Evolutionary conservation across 1,284 basidiomycete genomes (phyloP), one percentile per base, ranked within the genome.

Genomic region (Sanghuangporus sanghuang): DNA sequence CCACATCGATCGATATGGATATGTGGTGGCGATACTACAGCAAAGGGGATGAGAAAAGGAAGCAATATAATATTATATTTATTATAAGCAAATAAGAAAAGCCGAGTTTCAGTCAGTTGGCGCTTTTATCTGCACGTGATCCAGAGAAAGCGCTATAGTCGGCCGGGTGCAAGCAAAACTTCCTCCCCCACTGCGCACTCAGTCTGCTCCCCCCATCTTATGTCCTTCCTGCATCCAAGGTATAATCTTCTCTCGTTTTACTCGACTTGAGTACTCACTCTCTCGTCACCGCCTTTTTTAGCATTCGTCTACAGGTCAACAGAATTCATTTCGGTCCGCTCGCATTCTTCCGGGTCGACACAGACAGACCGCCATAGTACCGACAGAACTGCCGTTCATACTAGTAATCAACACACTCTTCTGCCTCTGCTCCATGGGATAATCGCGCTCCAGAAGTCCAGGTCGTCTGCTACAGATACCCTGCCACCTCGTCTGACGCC

Each of bases 361-460:
- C 82, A 66, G 88, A 92, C 81, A 79, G 86, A 68, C 89, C 89
- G 73, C 89, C 90, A 83, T 91, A 86, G 82, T 75, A 73, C 74
- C 71, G 57, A 23, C 64, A 61, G 59, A 64, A 44, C 52, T 52
- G 42, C 64, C 55, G 57, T 62, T 52, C 14, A 42, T 57, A 59
- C 56, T 59, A 63, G 66, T 57, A 64, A 64, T 63, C 57, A 44
- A 62, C 50, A 66, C 68, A 64, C 67, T 69, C 67, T 67, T 69
- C 66, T 66, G 67, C 66, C 68, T 67, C 66, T 65, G 70, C 74
- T 79, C 74, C 73, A 89, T 90, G 89, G 86, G 86, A 88, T 89
- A 87, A 83, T 72, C 80, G 71, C 73, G 68, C 67, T 70, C 62
- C 67, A 67, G 35, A 71, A 70, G 72, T 73, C 76, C 74, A 75